Evolutionary conservation across 192 early-diverging fungal species (phyloP).

Genomic region (Coemansia sp.): DNA sequence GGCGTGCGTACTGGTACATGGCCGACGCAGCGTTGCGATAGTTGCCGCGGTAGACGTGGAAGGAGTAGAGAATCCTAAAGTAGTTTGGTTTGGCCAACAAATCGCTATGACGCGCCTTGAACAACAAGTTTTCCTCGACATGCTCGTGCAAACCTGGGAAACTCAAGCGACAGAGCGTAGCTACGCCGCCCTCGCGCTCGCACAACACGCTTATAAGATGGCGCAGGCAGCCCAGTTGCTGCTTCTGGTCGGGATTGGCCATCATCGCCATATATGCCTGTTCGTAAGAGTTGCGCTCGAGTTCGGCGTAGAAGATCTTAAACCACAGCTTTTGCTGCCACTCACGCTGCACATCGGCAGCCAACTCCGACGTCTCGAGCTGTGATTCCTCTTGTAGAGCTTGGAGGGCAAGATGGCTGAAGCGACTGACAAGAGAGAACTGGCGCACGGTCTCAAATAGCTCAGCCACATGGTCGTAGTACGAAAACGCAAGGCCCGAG

Average conservation of each 20-base stretch:
- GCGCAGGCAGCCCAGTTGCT: constrained; percentile 53
- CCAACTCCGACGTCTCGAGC: constrained; percentile 8
- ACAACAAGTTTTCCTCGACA: constrained; percentile 49
- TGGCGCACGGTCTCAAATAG: constrained; percentile 32
- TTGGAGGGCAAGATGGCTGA: constrained; percentile 38
- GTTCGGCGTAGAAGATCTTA: constrained; percentile 53
- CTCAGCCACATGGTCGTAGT: constrained; percentile 48
- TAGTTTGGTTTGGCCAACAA: constrained; percentile 30
- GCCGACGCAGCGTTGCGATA: constrained; percentile 57
- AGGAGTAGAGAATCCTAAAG: constrained; percentile 58
- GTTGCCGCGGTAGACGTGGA: constrained; percentile 58
- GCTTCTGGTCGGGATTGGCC: constrained; percentile 37
- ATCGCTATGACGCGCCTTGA: constrained; percentile 58
- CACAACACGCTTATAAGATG: constrained; percentile 53
- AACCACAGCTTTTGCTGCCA: constrained; percentile 44
- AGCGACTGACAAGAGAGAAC: constrained; percentile 15
- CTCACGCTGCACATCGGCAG: constrained; percentile 8
- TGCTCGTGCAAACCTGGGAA: constrained; percentile 53
- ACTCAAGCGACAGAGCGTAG: constrained; percentile 43
- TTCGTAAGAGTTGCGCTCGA: constrained; percentile 43
- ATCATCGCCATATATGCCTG: constrained; percentile 56
- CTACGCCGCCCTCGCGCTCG: constrained; percentile 40
- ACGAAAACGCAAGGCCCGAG: constrained; percentile 23
- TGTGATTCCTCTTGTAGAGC: constrained; percentile 25
- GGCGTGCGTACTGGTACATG: constrained; percentile 58